Conservation (phyloP, 257 asterid species). For the Solanum medicagineum region DNA sequence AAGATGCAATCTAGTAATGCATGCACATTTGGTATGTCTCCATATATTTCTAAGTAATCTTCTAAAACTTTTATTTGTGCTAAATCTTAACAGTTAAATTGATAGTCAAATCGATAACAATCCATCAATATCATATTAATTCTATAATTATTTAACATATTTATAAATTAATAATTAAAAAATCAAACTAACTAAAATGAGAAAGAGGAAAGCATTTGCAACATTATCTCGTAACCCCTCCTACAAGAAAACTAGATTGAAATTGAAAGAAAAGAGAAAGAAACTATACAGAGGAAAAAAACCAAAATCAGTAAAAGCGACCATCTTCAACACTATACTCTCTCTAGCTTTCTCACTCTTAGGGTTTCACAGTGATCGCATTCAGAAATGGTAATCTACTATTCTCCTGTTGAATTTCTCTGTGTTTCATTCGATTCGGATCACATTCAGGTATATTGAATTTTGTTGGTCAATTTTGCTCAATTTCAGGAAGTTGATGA, state of each 20-base stretch:
- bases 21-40: too few species aligned
- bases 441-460: background rate
- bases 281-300: background rate
- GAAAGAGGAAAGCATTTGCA: background rate
- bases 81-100: too few species aligned
- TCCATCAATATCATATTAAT: too few species aligned
- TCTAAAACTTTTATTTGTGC: too few species aligned
- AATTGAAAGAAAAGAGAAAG: background rate
- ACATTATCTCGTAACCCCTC: background rate
- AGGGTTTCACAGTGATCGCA: background rate
- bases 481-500: slow-evolving; percentile 50
- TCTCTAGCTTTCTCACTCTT: background rate
- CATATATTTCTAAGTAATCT: too few species aligned
- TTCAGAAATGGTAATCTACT: background rate
- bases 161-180: too few species aligned
- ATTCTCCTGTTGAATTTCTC: background rate
- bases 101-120: too few species aligned
- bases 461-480: background rate
- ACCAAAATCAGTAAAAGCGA: background rate
- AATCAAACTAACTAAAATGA: too few species aligned
- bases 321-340: background rate
- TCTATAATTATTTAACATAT: too few species aligned
- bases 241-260: background rate
- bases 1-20: too few species aligned
- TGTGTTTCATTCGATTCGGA: background rate